Base-by-base conservation (phyloP, 805 yeast species). In the Lachancea waltii region DNA sequence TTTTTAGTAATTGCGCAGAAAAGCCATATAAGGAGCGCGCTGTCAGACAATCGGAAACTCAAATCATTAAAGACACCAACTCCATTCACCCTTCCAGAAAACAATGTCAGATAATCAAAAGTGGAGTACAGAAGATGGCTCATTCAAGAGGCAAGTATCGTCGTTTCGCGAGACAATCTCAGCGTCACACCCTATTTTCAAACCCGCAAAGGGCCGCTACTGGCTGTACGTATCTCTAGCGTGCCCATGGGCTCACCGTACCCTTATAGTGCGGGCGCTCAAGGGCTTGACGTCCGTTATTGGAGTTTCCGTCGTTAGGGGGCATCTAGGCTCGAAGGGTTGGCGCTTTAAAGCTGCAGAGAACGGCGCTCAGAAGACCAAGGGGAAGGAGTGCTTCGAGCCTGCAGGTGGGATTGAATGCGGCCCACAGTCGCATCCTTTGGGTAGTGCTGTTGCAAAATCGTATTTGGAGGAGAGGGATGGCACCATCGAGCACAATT, bases 211-310 rank as follows among this genome's bases (percentile, higher is more conserved):
- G 32, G 75, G 75, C 41, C 72, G 98, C 52, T 90, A 90, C 57
- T 95, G 89, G 62, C 70, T 87, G 39, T 89, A 83, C 51, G 95
- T 86, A 8, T 81, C 92, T 1, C 68, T 71, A 34, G 95, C 95
- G 2, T 90, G 98, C 63, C 97, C 98, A 3, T 90, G 97, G 75
- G 97, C 97, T 1, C 95, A 85, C 56, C 72, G 97, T 45, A 77
- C 89, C 0, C 67, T 89, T 42, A 80, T 86, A 37, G 70, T 80
- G 3, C 65, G 96, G 38, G 62, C 72, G 9, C 66, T 90, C 45
- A 86, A 87, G 65, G 95, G 95, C 1, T 60, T 82, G 35, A 63
- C 70, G 1, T 64, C 74, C 1, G 61, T 80, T 8, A 76, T 81
- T 44, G 74, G 77, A 3, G 69, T 80, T 22, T 77, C 89, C 15